Evolutionary conservation across 768 basidiomycete species (phyloP).

Genomic region (Pisolithus tinctorius): DNA sequence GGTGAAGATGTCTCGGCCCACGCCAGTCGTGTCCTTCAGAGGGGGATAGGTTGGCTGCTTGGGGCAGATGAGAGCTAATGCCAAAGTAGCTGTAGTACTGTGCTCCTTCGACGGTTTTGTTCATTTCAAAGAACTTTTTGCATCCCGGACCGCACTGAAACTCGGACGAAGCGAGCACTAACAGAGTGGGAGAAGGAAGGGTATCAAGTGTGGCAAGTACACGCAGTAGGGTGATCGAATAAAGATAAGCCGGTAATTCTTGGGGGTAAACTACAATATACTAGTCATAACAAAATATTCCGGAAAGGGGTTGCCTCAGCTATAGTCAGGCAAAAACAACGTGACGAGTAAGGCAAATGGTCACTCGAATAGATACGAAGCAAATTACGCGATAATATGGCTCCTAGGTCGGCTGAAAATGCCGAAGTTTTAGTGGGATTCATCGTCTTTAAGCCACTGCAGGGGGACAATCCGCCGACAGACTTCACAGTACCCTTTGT

Average conservation of each 20-base stretch:
- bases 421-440: constrained; percentile 24
- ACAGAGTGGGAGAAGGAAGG: too few species aligned
- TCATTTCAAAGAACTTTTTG: too few species aligned
- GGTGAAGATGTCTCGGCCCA: constrained; percentile 63
- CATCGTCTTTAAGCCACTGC: constrained; percentile 7
- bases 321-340: too few species aligned
- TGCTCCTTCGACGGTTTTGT: too few species aligned
- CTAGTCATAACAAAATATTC: constrained; percentile 40
- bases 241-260: background rate
- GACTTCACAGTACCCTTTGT: constrained; percentile 43
- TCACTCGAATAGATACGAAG: too few species aligned
- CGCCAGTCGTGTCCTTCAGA: constrained; percentile 73
- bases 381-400: constrained; percentile 48
- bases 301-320: background rate
- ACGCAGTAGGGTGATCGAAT: background rate
- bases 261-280: constrained; percentile 6
- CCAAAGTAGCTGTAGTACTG: constrained; percentile 10
- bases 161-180: too few species aligned
- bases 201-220: background rate
- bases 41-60: constrained; percentile 94
- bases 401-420: constrained; percentile 61
- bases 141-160: too few species aligned
- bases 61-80: constrained; percentile 62
- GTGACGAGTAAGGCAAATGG: too few species aligned
- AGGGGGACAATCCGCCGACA: constrained; percentile 49